Base-by-base conservation (phyloP, 2,329 filamentous ascomycete genomes). In the Fusarium sp. region DNA sequence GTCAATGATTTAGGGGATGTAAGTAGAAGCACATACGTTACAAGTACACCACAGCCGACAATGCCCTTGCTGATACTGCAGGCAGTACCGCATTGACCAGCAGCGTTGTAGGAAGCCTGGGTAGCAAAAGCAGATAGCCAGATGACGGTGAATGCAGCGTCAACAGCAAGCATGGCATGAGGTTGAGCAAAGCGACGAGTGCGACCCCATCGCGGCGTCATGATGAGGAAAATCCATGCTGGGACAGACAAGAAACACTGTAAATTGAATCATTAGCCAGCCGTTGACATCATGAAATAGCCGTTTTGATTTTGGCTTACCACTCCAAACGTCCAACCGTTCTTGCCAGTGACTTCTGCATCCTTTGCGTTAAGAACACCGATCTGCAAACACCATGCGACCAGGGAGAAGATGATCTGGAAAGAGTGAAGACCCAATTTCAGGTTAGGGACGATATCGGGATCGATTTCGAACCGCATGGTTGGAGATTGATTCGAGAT, bases 51-150 rank as follows among this genome's bases (percentile, higher is more conserved):
- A 21, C 90, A 73, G 23, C 81, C 89, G 23, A 91, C 88, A 62
- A 89, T 82, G 55, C 81, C 87, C 74, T 89, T 89, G 80, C 88
- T 89, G 46, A 86, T 75, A n/a, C 78, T 76, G 75, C 89, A 91
- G 36, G 79, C 86, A 30, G 79, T 76, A 4, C 85, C 85, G 71
- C 88, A 90, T 26, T 81, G 78, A 60, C 81, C 82, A 21, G 81
- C 80, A 4, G 82, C 81, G 78, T 91, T 90, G 78, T 87, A 91
- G 10, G 86, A 82, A 4, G 89, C 88, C 73, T 91, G 87, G 19
- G 86, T 84, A 28, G 89, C 85, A 74, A 91, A 91, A 19, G 85
- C 89, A 4, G 88, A 89, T 42, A 91, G 80, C 88, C 89, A 91
- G 64, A 91, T 78, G 67, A 91, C 76, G 72, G 81, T 79, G 73